Percentiles rank a stretch among this genome's conserved stretches.
These are phyloP conservation scores for Backusella australiensis DNA, from an alignment of 192 early-diverging fungal genomes.

Conservation along the genomic window DNA sequence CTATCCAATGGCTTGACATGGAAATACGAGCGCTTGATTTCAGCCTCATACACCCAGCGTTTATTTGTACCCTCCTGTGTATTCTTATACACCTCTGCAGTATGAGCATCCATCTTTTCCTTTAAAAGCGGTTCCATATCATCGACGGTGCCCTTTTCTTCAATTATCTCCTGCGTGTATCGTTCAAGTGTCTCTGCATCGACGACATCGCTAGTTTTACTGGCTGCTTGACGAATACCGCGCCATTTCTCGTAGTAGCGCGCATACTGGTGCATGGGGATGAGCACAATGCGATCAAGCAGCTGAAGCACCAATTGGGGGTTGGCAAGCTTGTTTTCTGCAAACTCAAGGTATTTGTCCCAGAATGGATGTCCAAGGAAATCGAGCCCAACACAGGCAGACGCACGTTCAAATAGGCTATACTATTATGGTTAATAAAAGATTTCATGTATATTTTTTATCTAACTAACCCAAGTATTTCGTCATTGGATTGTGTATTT, in stretches of 20 bases:
- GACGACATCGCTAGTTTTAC: not conserved
- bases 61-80: conserved; percentile 69
- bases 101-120: conserved; percentile 56
- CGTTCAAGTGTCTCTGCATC: not conserved
- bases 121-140: conserved; percentile 57
- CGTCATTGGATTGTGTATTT: conserved; percentile 49
- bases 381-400: conserved; percentile 60
- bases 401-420: conserved; percentile 69
- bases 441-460: not conserved
- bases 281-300: conserved; percentile 63
- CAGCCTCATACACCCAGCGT: conserved; percentile 73
- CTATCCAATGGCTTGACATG: conserved; percentile 78
- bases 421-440: not conserved
- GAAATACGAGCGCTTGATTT: conserved; percentile 79
- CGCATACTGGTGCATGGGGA: conserved; percentile 74
- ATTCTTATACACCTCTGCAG: conserved; percentile 55
- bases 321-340: conserved; percentile 42
- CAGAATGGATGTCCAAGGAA: conserved; percentile 67
- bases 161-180: not conserved
- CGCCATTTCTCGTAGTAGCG: conserved; percentile 67
- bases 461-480: conserved; percentile 55
- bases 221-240: not conserved
- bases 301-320: conserved; percentile 44
- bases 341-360: conserved; percentile 59
- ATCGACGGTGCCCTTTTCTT: conserved; percentile 8